A percentile compares a stretch with the other conserved stretches of the same genome.
Conservation (phyloP, 2,329 filamentous ascomycete genomes). For the Penicillium oxalicum region DNA sequence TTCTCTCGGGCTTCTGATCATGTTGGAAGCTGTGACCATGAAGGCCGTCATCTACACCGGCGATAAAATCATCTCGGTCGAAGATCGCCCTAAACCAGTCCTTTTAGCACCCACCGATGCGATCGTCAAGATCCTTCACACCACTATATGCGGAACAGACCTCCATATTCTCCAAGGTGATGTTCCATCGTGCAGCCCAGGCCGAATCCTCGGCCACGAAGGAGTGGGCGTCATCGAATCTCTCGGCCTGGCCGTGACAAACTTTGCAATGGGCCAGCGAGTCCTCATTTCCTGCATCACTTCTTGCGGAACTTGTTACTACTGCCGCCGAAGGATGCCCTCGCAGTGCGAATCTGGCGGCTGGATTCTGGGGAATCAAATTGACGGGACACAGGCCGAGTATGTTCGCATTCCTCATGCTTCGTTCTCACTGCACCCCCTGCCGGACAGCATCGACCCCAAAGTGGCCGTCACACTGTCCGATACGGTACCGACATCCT, state of each 20-base stretch:
- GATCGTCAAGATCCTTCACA: not conserved
- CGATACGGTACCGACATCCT: conserved; percentile 51
- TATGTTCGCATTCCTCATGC: conserved; percentile 48
- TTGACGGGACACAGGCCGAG: conserved; percentile 52
- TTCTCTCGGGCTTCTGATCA: too few relatives aligned
- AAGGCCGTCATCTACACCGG: too few relatives aligned
- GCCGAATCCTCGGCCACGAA: not conserved
- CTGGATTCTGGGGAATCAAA: conserved; percentile 51
- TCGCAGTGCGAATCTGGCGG: conserved; percentile 51
- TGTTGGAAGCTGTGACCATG: not conserved
- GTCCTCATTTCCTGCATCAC: not conserved
- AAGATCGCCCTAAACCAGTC: not conserved
- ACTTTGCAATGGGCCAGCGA: not conserved
- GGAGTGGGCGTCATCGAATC: not conserved
- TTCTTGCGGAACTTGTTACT: not conserved
- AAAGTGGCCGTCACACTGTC: conserved; percentile 28
- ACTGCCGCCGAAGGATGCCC: conserved; percentile 39
- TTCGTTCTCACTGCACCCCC: not conserved
- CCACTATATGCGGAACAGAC: not conserved
- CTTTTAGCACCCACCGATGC: not conserved
- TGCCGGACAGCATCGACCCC: not conserved
- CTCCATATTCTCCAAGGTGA: not conserved
- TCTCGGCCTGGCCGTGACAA: not conserved
- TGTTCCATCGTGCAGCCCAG: not conserved
- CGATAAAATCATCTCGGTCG: not conserved